A percentile compares a stretch with the other conserved stretches of the same genome.
These are phyloP conservation scores for Sporothrix curviconia DNA, from an alignment of 2,329 filamentous ascomycete genomes.

Conservation along the genomic window DNA sequence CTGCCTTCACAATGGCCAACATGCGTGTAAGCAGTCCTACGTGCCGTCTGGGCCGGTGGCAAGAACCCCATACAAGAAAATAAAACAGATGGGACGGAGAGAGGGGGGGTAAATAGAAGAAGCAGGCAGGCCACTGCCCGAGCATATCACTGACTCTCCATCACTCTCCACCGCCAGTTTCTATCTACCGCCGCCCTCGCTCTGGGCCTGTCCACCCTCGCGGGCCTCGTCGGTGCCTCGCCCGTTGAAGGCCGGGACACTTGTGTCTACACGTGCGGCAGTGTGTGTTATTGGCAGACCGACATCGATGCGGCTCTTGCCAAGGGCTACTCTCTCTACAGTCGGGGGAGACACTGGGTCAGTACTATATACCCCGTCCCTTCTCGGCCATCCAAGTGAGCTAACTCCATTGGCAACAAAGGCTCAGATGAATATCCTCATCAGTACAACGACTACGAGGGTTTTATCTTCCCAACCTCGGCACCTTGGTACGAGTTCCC, in stretches of 20 bases:
- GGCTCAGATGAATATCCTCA: slow-evolving; percentile 34
- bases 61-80: too few relatives aligned
- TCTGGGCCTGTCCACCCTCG: slow-evolving; percentile 17
- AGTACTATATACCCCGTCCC: background rate
- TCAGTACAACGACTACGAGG: slow-evolving; percentile 38
- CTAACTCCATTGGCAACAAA: background rate
- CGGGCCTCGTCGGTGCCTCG: slow-evolving; percentile 21
- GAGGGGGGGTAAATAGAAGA: too few relatives aligned
- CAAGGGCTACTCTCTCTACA: slow-evolving; percentile 29
- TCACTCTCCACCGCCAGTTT: background rate
- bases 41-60: too few relatives aligned
- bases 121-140: too few relatives aligned
- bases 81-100: too few relatives aligned
- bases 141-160: too few relatives aligned
- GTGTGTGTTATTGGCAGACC: slow-evolving; percentile 30
- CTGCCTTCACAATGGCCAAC: too few relatives aligned
- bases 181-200: background rate
- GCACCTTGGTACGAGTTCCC: slow-evolving; percentile 40
- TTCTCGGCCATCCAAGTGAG: too few relatives aligned
- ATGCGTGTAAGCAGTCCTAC: too few relatives aligned
- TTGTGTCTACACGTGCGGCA: slow-evolving; percentile 33
- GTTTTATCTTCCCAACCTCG: slow-evolving; percentile 34
- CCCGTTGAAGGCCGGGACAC: slow-evolving; percentile 17
- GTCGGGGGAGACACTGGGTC: slow-evolving; percentile 24
- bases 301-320: slow-evolving; percentile 30